Evolutionary conservation across 1,139 yeast species (phyloP).

Genomic region (Pneumocystis murina): DNA sequence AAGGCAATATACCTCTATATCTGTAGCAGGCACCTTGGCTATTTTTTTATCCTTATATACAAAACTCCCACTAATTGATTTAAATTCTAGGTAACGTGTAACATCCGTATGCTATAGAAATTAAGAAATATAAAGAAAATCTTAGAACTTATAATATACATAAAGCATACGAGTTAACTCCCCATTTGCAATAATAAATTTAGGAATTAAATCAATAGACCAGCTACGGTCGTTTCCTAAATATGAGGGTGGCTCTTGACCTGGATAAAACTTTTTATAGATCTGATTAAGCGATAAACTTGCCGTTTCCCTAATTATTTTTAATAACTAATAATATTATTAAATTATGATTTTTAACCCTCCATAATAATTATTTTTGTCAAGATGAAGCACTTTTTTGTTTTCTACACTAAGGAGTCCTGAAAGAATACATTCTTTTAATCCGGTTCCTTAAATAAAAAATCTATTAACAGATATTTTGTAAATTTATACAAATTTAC

Average conservation of each 20-base stretch:
- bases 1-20: slow-evolving; percentile 26
- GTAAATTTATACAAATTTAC: slow-evolving; percentile 24
- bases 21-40: slow-evolving; percentile 90
- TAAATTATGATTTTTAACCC: slow-evolving; percentile 25
- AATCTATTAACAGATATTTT: background rate
- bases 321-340: background rate
- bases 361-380: slow-evolving; percentile 92
- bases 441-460: slow-evolving; percentile 41
- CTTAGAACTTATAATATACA: slow-evolving; percentile 4
- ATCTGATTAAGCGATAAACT: slow-evolving; percentile 43
- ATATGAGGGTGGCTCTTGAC: slow-evolving; percentile 50
- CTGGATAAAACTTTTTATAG: slow-evolving; percentile 31
- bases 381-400: slow-evolving; percentile 90
- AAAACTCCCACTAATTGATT: slow-evolving; percentile 86
- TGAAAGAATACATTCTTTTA: slow-evolving; percentile 89
- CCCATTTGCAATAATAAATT: slow-evolving; percentile 94
- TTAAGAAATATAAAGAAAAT: slow-evolving; percentile 24
- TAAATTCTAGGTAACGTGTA: slow-evolving; percentile 87
- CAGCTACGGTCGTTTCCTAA: slow-evolving; percentile 92
- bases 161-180: slow-evolving; percentile 80
- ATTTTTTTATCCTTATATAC: slow-evolving; percentile 83
- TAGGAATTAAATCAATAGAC: slow-evolving; percentile 95
- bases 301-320: slow-evolving; percentile 37
- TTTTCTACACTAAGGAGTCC: slow-evolving; percentile 93
- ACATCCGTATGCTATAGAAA: slow-evolving; percentile 59